Conservation (phyloP, 768 basidiomycete genomes). For the Sarcodon sp. region DNA sequence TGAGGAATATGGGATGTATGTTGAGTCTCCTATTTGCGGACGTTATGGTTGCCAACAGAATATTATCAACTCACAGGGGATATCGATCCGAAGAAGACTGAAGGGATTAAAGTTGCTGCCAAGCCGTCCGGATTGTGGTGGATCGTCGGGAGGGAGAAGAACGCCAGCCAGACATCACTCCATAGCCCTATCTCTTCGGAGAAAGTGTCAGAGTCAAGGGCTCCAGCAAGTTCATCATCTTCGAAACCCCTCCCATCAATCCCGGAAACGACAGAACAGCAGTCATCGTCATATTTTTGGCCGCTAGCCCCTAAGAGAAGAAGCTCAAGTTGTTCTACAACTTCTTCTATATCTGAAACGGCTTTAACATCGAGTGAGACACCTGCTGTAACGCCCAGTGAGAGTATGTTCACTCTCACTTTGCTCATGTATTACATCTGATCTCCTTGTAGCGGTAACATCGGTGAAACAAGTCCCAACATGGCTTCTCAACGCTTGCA, state of each 20-base stretch:
- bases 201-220: constrained; percentile 10
- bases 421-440: not conserved
- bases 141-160: constrained; percentile 30
- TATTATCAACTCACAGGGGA: constrained; percentile 33
- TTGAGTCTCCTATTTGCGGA: constrained; percentile 6
- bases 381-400: constrained; percentile 5
- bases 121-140: constrained; percentile 42
- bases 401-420: constrained; percentile 1
- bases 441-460: constrained; percentile 18
- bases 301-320: constrained; percentile 5
- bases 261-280: not conserved
- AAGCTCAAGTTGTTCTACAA: not conserved
- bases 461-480: constrained; percentile 48
- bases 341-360: not conserved
- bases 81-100: constrained; percentile 46
- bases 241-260: constrained; percentile 11
- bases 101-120: constrained; percentile 46
- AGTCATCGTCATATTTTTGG: constrained; percentile 4
- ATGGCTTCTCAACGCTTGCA: constrained; percentile 70
- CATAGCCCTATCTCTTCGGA: constrained; percentile 4
- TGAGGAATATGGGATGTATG: constrained; percentile 76
- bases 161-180: constrained; percentile 17
- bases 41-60: not conserved
- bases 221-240: constrained; percentile 10
- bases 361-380: not conserved